These are phyloP conservation scores for Amanita thiersii DNA, from an alignment of 768 basidiomycete genomes.

Conservation along the genomic window DNA sequence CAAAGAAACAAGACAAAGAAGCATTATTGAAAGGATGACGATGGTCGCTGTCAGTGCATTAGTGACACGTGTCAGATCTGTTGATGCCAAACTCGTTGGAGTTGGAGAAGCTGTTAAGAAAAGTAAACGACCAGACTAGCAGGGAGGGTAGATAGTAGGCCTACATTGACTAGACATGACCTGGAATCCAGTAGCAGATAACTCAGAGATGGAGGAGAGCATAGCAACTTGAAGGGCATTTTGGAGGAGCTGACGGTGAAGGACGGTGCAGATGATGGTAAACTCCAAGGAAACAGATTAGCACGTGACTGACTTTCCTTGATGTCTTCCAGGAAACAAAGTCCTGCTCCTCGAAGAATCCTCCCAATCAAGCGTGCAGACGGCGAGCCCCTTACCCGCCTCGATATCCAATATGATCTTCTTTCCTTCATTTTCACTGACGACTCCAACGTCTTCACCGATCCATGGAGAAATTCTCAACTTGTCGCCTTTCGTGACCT, in stretches of 20 bases:
- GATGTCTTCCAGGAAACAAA: conserved; percentile 29
- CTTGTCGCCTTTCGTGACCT: conserved; percentile 51
- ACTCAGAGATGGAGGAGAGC: too few species aligned
- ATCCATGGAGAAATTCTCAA: conserved; percentile 31
- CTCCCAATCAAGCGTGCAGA: conserved; percentile 47
- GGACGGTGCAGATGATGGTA: not conserved
- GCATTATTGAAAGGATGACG: too few species aligned
- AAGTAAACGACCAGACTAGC: too few species aligned
- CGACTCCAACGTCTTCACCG: conserved; percentile 44
- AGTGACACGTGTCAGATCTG: too few species aligned
- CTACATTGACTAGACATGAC: too few species aligned
- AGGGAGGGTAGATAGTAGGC: too few species aligned
- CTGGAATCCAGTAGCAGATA: too few species aligned
- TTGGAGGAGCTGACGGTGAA: not conserved
- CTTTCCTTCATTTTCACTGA: conserved; percentile 73
- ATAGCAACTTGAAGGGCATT: too few species aligned
- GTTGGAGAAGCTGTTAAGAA: too few species aligned
- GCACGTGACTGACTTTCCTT: not conserved
- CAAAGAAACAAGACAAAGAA: too few species aligned
- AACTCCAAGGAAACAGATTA: not conserved
- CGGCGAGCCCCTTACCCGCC: conserved; percentile 57
- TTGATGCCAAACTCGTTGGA: too few species aligned
- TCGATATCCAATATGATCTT: conserved; percentile 74
- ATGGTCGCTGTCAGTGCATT: too few species aligned
- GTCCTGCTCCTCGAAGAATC: conserved; percentile 32